Evolutionary conservation across 1,139 yeast species (phyloP).

Genomic region (Taphrina sp.): DNA sequence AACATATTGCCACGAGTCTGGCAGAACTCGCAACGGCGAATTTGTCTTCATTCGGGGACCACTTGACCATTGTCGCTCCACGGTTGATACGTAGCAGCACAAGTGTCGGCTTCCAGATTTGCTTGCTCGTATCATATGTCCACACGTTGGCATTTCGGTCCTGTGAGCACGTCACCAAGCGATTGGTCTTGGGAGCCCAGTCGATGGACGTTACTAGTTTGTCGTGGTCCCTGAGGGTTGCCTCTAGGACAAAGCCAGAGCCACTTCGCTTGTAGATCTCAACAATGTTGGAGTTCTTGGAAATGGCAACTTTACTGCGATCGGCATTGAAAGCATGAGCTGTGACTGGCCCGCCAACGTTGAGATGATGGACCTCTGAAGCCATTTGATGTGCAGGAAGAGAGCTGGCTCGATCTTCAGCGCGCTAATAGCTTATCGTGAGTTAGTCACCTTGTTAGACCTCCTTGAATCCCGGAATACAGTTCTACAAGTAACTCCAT

Average conservation of each 20-base stretch:
- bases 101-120: conserved; percentile 77
- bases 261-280: conserved; percentile 19
- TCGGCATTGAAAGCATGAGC: conserved; percentile 35
- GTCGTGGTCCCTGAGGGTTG: conserved; percentile 55
- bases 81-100: conserved; percentile 88
- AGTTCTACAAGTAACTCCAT: too few relatives aligned
- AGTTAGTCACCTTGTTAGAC: too few relatives aligned
- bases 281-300: conserved; percentile 23
- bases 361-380: conserved; percentile 17
- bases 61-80: conserved; percentile 87
- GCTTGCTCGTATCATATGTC: conserved; percentile 63
- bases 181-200: conserved; percentile 73
- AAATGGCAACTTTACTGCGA: conserved; percentile 29
- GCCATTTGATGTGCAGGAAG: conserved; percentile 22
- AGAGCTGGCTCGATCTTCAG: conserved; percentile 30
- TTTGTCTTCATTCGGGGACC: conserved; percentile 92
- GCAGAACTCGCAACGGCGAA: conserved; percentile 98
- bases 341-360: conserved; percentile 33
- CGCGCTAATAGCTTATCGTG: too few relatives aligned
- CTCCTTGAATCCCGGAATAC: too few relatives aligned
- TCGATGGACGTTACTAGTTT: conserved; percentile 94
- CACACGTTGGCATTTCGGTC: conserved; percentile 97
- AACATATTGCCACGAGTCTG: conserved; percentile 89
- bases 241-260: conserved; percentile 2
- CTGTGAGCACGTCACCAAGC: conserved; percentile 94